phyloP scores from a whole-genome alignment of 441 rosid genomes.

The Aleurites moluccanus region DNA sequence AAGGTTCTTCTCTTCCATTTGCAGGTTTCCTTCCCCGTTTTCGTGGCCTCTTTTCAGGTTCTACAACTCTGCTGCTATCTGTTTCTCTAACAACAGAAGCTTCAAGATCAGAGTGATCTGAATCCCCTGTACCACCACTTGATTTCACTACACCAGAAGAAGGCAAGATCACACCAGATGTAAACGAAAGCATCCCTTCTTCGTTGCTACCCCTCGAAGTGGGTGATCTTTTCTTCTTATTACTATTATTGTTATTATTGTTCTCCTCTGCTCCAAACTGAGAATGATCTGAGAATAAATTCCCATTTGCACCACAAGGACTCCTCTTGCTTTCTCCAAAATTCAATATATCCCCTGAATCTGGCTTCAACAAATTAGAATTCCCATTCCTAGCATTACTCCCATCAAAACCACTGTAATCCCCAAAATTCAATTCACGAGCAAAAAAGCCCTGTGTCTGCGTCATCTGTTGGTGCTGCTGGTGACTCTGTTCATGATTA shows the following conservation, averaged over 20 bases:
- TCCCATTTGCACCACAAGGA: constrained; percentile 39
- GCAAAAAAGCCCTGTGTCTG: constrained; percentile 39
- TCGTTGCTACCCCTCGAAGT: constrained; percentile 60
- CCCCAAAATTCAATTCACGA: constrained; percentile 68
- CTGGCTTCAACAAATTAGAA: constrained; percentile 60
- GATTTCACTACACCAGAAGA: constrained; percentile 60
- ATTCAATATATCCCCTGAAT: constrained; percentile 60
- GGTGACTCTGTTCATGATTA: constrained; percentile 21
- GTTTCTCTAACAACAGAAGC: constrained; percentile 84
- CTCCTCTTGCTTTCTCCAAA: constrained; percentile 68
- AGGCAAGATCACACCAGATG: constrained; percentile 60
- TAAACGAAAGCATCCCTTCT: constrained; percentile 73
- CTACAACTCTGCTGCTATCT: constrained; percentile 58
- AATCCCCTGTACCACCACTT: constrained; percentile 61
- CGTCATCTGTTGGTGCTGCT: constrained; percentile 31
- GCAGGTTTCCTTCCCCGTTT: constrained; percentile 97
- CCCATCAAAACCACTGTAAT: constrained; percentile 46
- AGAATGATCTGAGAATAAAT: constrained; percentile 40
- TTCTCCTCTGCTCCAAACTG: constrained; percentile 35
- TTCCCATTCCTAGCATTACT: constrained; percentile 42
- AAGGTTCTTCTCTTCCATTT: constrained; percentile 92
- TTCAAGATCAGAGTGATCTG: constrained; percentile 90
- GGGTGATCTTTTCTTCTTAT: constrained; percentile 53
- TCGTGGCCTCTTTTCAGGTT: constrained; percentile 85
- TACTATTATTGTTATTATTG: constrained; percentile 23